A percentile compares a stretch with the other conserved stretches of the same genome.
Evolutionary conservation across 2,329 filamentous ascomycete species (phyloP).

Genomic region (Colletotrichum gloeosporioides): DNA sequence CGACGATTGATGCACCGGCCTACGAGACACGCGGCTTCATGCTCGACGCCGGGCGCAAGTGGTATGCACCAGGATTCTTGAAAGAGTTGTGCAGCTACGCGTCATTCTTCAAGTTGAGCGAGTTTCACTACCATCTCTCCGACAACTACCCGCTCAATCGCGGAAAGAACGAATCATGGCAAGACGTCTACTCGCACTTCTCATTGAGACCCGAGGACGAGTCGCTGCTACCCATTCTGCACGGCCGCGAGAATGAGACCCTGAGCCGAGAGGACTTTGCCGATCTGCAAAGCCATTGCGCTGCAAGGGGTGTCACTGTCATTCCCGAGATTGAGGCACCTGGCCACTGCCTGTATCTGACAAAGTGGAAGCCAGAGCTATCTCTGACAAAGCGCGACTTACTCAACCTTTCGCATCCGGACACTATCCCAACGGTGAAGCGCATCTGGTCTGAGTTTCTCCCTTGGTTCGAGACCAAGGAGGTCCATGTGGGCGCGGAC

Average conservation of each 20-base stretch:
- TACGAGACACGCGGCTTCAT: constrained; percentile 50
- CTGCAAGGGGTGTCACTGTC: constrained; percentile 54
- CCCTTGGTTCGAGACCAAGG: constrained; percentile 59
- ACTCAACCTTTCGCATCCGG: constrained; percentile 57
- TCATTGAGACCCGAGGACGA: constrained; percentile 39
- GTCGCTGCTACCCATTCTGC: constrained; percentile 22
- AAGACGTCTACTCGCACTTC: constrained; percentile 50
- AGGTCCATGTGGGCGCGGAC: constrained; percentile 59
- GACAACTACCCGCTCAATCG: constrained; percentile 54
- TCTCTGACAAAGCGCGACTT: constrained; percentile 51
- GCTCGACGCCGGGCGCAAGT: constrained; percentile 31
- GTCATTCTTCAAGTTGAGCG: constrained; percentile 52
- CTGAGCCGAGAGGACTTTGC: constrained; percentile 43
- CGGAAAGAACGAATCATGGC: constrained; percentile 50
- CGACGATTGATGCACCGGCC: constrained; percentile 43
- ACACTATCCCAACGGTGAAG: constrained; percentile 54
- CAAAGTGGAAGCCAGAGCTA: constrained; percentile 61
- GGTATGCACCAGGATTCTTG: constrained; percentile 34
- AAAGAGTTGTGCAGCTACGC: constrained; percentile 49
- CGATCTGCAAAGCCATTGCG: constrained; percentile 54
- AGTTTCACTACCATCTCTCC: constrained; percentile 55
- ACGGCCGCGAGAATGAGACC: constrained; percentile 29
- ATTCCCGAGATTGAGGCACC: constrained; percentile 62
- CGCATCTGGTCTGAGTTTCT: constrained; percentile 56
- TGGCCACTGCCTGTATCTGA: constrained; percentile 56